Percentiles rank a stretch among this genome's conserved stretches.
Evolutionary conservation across 1,139 yeast species (phyloP).

Genomic region (Candida dubliniensis): DNA sequence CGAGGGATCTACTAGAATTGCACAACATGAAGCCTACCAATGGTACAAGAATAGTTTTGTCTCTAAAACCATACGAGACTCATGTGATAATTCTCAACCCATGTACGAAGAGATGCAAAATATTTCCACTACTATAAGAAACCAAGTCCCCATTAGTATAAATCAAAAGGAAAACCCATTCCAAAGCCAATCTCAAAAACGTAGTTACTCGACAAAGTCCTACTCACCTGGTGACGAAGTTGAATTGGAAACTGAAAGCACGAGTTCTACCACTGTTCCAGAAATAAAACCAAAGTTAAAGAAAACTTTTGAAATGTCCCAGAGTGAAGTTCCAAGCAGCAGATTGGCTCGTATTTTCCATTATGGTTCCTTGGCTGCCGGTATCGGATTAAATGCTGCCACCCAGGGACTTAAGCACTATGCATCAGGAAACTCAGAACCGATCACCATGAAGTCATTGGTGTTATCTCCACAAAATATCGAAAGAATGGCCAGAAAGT

Average conservation of each 20-base stretch:
- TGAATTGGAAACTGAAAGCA: constrained; percentile 6
- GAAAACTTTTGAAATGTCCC: constrained; percentile 47
- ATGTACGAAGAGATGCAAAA: constrained; percentile 31
- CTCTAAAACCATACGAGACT: constrained; percentile 20
- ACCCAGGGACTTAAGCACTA: constrained; percentile 73
- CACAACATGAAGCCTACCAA: constrained; percentile 22
- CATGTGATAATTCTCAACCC: constrained; percentile 19
- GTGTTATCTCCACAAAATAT: constrained; percentile 80
- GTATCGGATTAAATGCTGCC: constrained; percentile 84
- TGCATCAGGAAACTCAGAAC: constrained; percentile 43
- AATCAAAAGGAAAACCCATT: constrained; percentile 8
- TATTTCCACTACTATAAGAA: constrained; percentile 24
- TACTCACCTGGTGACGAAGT: constrained; percentile 11
- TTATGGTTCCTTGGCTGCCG: constrained; percentile 91
- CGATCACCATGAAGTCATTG: constrained; percentile 57
- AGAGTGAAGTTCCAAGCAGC: constrained; percentile 80
- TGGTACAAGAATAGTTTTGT: constrained; percentile 20
- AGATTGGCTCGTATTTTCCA: constrained; percentile 86
- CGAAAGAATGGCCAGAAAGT: constrained; percentile 82
- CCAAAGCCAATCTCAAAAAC: constrained; percentile 11
- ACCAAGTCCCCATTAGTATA: constrained; percentile 2
- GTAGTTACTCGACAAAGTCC: constrained; percentile 16
- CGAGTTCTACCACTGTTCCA: constrained; percentile 5
- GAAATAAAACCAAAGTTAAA: constrained; percentile 24
- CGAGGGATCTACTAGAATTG: constrained; percentile 22